phyloP scores from a whole-genome alignment of 805 yeast species.

The Sugiyamaella valdiviana region DNA sequence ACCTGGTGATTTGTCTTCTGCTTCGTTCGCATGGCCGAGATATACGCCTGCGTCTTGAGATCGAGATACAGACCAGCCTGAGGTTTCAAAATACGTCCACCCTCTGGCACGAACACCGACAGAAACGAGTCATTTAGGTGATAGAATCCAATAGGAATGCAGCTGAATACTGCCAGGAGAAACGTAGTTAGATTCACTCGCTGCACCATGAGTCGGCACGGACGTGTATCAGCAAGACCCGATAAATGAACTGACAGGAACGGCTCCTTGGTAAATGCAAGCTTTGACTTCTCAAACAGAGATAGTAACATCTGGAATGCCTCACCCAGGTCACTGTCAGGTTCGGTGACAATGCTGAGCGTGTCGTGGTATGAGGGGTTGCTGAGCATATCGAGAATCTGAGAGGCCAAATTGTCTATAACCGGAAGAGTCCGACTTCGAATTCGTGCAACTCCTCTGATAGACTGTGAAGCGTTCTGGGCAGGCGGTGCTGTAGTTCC shows the following conservation, averaged over 20 bases:
- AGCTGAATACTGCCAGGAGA: slow-evolving; percentile 77
- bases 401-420: slow-evolving; percentile 76
- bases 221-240: slow-evolving; percentile 9
- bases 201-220: slow-evolving; percentile 57
- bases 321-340: slow-evolving; percentile 56
- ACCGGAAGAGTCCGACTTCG: slow-evolving; percentile 44
- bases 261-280: slow-evolving; percentile 63
- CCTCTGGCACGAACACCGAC: slow-evolving; percentile 76
- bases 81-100: slow-evolving; percentile 62
- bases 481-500: neutral
- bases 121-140: slow-evolving; percentile 78
- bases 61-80: slow-evolving; percentile 79
- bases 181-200: slow-evolving; percentile 86
- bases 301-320: slow-evolving; percentile 62
- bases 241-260: slow-evolving; percentile 59
- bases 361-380: slow-evolving; percentile 72
- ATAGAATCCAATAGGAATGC: slow-evolving; percentile 80
- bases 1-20: slow-evolving; percentile 59
- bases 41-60: slow-evolving; percentile 90
- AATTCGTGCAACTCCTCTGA: neutral
- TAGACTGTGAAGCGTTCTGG: neutral
- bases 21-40: slow-evolving; percentile 66
- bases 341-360: slow-evolving; percentile 58
- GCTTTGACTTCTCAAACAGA: slow-evolving; percentile 69
- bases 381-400: slow-evolving; percentile 61